Evolutionary conservation across 805 yeast genomes (phyloP), one percentile per base, ranked within the genome.

Genomic region (Kluyveromyces lactis): DNA sequence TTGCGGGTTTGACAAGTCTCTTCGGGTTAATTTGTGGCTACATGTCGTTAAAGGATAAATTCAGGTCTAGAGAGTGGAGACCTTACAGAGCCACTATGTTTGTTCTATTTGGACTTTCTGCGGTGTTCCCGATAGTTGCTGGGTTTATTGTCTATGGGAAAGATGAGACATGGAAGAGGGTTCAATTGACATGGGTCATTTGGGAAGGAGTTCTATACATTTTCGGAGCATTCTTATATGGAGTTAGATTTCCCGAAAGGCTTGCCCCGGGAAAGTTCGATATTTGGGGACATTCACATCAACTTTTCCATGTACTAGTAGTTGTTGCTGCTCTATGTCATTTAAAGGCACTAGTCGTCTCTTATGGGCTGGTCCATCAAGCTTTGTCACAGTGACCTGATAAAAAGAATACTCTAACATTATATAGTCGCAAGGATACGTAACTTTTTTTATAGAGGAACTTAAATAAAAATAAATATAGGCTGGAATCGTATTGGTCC

Each of bases 231-330:
- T 67, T 69, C 2, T 58, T 89, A 39, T 87, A 87, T 57, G 95
- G 94, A 0, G 56, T 69, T 18, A 67, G 96, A 43, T 58, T 83
- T 26, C 97, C 97, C 0, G 97, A 87, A 55, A 67, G 82, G 36
- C 64, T 67, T 31, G 48, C 47, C 4, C 85, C 86, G 0, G 87
- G 87, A 0, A 57, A 29, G 16, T 83, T 71, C 55, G 95, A 86
- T 49, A 51, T 75, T 9, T 69, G 75, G 60, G 95, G 95, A 1
- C 82, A 83, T 48, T 81, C 94, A 5, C 96, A 86, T 56, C 95
- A 86, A 54, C 70, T 86, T 8, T 86, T 86, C 55, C 95, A 86
- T 56, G 59, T 81, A 8, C 58, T 82, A 50, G 95, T 86, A 6
- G 87, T 85, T 0, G 48, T 78, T 10, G 95, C 94, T 11, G 83